Conservation (phyloP, 768 basidiomycete species). For the Boletales sp. region DNA sequence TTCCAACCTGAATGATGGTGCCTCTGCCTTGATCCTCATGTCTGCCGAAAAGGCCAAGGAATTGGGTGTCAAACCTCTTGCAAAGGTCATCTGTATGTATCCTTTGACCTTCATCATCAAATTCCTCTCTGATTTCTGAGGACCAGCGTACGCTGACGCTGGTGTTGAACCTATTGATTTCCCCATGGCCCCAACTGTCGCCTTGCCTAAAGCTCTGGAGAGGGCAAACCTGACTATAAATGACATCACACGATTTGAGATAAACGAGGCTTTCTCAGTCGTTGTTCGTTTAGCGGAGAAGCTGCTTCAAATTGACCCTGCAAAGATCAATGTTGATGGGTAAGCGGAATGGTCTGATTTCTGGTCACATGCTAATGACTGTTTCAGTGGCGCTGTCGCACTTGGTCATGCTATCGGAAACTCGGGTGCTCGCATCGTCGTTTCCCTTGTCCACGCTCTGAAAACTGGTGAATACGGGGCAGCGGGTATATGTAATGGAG, state of each 20-base stretch:
- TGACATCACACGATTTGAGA: conserved; percentile 90
- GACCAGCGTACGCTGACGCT: conserved; percentile 89
- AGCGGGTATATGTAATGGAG: conserved; percentile 96
- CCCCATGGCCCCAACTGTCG: conserved; percentile 90
- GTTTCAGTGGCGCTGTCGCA: conserved; percentile 86
- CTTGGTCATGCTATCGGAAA: conserved; percentile 96
- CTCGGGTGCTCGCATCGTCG: conserved; percentile 91
- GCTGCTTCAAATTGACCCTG: conserved; percentile 75
- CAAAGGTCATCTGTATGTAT: conserved; percentile 85
- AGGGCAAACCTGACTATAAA: conserved; percentile 77
- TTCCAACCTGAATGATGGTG: conserved; percentile 92
- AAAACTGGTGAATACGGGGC: conserved; percentile 92
- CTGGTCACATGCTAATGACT: conserved; percentile 5
- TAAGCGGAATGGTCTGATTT: conserved; percentile 33
- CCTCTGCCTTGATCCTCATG: conserved; percentile 92
- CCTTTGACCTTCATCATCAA: background rate
- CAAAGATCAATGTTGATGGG: conserved; percentile 91
- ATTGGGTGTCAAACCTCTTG: conserved; percentile 88
- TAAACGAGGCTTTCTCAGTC: conserved; percentile 98
- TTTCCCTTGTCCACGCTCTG: conserved; percentile 88
- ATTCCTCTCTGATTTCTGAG: conserved; percentile 4
- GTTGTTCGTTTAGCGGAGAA: conserved; percentile 91
- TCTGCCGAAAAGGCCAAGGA: conserved; percentile 91
- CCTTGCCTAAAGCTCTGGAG: conserved; percentile 84
- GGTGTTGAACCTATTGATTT: conserved; percentile 97